phyloP scores from a whole-genome alignment of 495 filamentous ascomycete species.

The Penicillium goetzii region DNA sequence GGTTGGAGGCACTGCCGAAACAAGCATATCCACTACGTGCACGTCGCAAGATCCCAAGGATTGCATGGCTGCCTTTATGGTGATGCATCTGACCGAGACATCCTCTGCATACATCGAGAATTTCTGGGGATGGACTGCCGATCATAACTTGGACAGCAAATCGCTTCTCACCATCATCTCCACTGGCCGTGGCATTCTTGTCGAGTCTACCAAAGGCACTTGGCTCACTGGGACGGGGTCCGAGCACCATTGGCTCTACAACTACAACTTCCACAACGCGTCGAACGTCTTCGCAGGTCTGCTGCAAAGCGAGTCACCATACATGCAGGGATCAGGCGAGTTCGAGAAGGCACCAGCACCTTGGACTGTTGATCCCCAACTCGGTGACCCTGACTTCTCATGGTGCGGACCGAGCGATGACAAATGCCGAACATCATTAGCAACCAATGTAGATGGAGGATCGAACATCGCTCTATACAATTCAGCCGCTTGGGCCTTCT shows the following conservation, averaged over 20 bases:
- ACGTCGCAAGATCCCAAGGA: conserved; percentile 37
- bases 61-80: conserved; percentile 54
- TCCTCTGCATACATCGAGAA: conserved; percentile 62
- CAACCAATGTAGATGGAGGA: conserved; percentile 43
- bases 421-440: conserved; percentile 48
- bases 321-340: conserved; percentile 48
- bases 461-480: conserved; percentile 58
- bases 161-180: conserved; percentile 45
- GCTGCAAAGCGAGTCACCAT: conserved; percentile 50
- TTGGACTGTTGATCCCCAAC: conserved; percentile 39
- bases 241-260: conserved; percentile 56
- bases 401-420: conserved; percentile 38
- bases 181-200: conserved; percentile 53
- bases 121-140: conserved; percentile 66
- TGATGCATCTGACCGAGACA: conserved; percentile 55
- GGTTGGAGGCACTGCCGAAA: conserved; percentile 56
- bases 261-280: conserved; percentile 54
- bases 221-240: conserved; percentile 49
- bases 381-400: conserved; percentile 51
- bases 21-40: conserved; percentile 41
- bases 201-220: conserved; percentile 49
- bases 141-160: conserved; percentile 54
- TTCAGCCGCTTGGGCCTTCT: conserved; percentile 57
- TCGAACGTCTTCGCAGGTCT: conserved; percentile 51
- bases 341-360: conserved; percentile 45